phyloP scores from a whole-genome alignment of 2,329 filamentous ascomycete genomes.

The Leptographium lundbergii region DNA sequence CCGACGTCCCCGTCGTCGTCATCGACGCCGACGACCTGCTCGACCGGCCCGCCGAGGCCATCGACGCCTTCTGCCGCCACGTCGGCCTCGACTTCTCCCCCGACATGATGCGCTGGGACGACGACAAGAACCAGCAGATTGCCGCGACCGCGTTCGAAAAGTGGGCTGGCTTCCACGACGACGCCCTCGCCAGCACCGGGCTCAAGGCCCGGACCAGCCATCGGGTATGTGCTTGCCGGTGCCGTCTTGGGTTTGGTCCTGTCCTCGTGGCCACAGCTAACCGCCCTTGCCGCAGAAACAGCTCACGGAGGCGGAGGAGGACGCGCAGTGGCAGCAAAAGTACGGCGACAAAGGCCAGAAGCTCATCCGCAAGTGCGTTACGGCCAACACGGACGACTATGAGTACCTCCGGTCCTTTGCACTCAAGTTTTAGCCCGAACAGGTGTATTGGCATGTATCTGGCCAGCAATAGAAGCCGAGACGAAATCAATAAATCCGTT shows the following conservation, averaged over 20 bases:
- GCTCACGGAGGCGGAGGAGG: constrained; percentile 52
- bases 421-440: constrained; percentile 37
- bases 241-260: background rate
- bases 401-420: constrained; percentile 73
- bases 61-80: constrained; percentile 69
- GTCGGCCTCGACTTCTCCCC: constrained; percentile 65
- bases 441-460: background rate
- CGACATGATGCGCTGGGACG: constrained; percentile 76
- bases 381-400: constrained; percentile 61
- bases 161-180: constrained; percentile 94
- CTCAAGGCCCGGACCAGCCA: constrained; percentile 58
- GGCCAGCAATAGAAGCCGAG: background rate
- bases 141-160: constrained; percentile 79
- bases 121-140: constrained; percentile 54
- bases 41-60: constrained; percentile 64
- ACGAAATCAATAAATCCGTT: background rate
- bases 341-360: constrained; percentile 60
- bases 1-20: constrained; percentile 41
- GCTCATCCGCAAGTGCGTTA: constrained; percentile 56
- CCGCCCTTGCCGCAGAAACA: constrained; percentile 34
- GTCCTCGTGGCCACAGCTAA: background rate
- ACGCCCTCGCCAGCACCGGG: constrained; percentile 72
- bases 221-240: constrained; percentile 34
- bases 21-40: constrained; percentile 91
- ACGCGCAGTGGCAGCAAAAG: constrained; percentile 60